A percentile compares a stretch with the other conserved stretches of the same genome.
phyloP scores from a whole-genome alignment of 495 filamentous ascomycete species.

The Parachaetomium inaequale region DNA sequence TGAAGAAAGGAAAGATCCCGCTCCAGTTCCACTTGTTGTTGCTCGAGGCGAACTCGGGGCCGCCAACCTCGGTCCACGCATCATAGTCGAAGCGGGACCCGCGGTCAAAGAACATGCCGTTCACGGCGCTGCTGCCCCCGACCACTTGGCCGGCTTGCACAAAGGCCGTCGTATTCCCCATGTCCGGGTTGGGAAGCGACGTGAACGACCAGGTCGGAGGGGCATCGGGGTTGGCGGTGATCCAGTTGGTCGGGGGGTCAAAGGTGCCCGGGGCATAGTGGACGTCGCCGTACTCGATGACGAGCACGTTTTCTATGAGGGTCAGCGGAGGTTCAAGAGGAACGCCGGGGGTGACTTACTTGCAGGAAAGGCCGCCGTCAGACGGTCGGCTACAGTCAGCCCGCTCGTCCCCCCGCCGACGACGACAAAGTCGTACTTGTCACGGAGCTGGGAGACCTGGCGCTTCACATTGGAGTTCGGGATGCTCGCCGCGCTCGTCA shows the following conservation, averaged over 20 bases:
- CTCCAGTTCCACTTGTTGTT: slow-evolving; percentile 34
- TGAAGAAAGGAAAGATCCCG: slow-evolving; percentile 42
- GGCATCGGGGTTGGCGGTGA: background rate
- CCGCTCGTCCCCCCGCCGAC: slow-evolving; percentile 42
- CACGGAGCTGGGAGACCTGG: slow-evolving; percentile 21
- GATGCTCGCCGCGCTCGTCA: slow-evolving; percentile 2
- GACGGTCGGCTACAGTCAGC: slow-evolving; percentile 40
- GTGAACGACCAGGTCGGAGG: slow-evolving; percentile 29
- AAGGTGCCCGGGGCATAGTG: slow-evolving; percentile 22
- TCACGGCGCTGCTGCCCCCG: slow-evolving; percentile 45
- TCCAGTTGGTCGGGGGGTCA: slow-evolving; percentile 24
- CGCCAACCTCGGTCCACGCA: slow-evolving; percentile 50
- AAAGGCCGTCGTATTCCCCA: slow-evolving; percentile 32
- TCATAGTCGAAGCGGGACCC: slow-evolving; percentile 44
- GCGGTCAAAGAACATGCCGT: slow-evolving; percentile 43
- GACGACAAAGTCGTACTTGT: slow-evolving; percentile 39
- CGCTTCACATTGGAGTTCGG: slow-evolving; percentile 17
- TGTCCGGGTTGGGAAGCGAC: slow-evolving; percentile 35
- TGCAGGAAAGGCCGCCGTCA: slow-evolving; percentile 24
- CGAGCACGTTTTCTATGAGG: slow-evolving; percentile 38
- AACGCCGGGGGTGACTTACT: slow-evolving; percentile 13
- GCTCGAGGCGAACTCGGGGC: slow-evolving; percentile 21
- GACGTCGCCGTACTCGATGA: slow-evolving; percentile 45
- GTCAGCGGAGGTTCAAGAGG: background rate
- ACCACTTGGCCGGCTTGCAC: slow-evolving; percentile 38